Evolutionary conservation across 805 yeast species (phyloP), one percentile per base, ranked within the genome.

Genomic region (Saccharomycopsis vini): DNA sequence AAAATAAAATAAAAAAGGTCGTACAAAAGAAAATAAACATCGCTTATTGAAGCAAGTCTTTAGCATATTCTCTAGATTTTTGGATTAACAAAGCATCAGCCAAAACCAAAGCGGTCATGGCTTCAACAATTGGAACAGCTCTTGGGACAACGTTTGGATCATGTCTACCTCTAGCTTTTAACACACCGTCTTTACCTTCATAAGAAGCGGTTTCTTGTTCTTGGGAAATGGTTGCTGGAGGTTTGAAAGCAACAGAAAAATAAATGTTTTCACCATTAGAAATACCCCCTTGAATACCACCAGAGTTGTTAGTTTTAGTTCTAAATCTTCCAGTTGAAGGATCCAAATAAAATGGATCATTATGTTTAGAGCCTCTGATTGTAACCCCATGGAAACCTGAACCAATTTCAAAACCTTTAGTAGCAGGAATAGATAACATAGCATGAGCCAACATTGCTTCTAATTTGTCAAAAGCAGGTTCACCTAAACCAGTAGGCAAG

Each of bases 121-220:
- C 86, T 69, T 92, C 98, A 24, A 92, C 97, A 57, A 92, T 92
- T 42, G 98, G 97, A 49, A 92, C 87, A 32, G 98, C 98, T 63
- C 98, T 79, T 53, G 98, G 98, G 18, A 95, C 95, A 44, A 92
- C 98, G 57, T 89, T 86, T 28, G 98, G 98, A 62, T 92, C 98
- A 59, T 92, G 98, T 73, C 98, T 84, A 45, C 98, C 98, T 62
- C 90, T 81, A 29, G 98, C 96, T 42, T 92, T 95, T 48, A 92
- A 71, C 7, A 81, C 77, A 59, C 98, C 98, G 40, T 68, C 77
- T 53, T 74, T 72, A 56, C 98, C 98, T 21, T 84, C 89, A 66
- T 89, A 92, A 39, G 92, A 75, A 22, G 87, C 76, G 15, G 98
- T 92, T 34, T 71, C 65, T 69, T 92, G 98, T 57, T 83, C 92